Evolutionary conservation across 371 early-diverging fungal genomes (phyloP).

Genomic region (Mucor irregularis): DNA sequence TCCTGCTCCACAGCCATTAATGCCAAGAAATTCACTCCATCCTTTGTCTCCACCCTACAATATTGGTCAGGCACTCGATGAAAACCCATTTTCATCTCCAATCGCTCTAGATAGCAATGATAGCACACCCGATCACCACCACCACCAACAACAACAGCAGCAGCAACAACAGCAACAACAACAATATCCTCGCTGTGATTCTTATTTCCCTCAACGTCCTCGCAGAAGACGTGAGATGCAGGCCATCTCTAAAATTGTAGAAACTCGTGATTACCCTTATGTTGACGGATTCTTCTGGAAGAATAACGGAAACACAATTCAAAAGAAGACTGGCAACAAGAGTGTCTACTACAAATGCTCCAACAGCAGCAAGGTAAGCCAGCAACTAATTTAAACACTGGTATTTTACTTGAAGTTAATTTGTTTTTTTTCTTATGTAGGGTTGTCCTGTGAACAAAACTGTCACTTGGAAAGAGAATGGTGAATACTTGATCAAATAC

Average conservation of each 20-base stretch:
- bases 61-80: not conserved
- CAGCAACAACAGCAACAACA: conserved; percentile 1
- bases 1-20: conserved; percentile 16
- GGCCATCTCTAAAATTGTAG: conserved; percentile 58
- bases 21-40: conserved; percentile 16
- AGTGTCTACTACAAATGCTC: conserved; percentile 60
- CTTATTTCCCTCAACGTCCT: conserved; percentile 21
- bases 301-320: conserved; percentile 59
- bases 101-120: not conserved
- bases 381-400: not conserved
- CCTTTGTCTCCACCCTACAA: conserved; percentile 23
- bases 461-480: conserved; percentile 62
- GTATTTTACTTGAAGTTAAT: not conserved
- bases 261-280: conserved; percentile 54
- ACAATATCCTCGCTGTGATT: not conserved
- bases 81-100: not conserved
- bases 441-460: conserved; percentile 69
- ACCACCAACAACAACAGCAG: no score
- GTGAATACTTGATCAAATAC: conserved; percentile 64
- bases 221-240: conserved; percentile 59
- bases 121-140: not conserved
- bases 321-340: conserved; percentile 58
- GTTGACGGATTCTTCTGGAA: conserved; percentile 57
- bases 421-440: conserved; percentile 21
- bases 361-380: conserved; percentile 38